These are phyloP conservation scores for Aureobasidium sp. DNA, from an alignment of 2,329 filamentous ascomycete genomes.

Conservation along the genomic window DNA sequence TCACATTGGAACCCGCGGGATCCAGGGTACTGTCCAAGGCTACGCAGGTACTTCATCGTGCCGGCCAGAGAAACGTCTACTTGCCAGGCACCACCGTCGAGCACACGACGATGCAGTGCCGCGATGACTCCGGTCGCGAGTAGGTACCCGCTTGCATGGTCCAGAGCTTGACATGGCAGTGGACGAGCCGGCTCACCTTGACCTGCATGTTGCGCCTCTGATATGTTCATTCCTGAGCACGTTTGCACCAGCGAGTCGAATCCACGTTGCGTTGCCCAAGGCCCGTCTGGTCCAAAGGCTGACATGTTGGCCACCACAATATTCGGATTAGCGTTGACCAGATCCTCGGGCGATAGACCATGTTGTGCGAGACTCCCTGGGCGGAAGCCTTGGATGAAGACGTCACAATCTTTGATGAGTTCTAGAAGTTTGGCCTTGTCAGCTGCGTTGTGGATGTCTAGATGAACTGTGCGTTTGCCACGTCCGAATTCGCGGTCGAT, in stretches of 20 bases:
- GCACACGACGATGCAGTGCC: background rate
- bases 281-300: background rate
- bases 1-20: background rate
- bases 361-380: background rate
- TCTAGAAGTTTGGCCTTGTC: conserved; percentile 22
- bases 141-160: background rate
- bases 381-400: conserved; percentile 24
- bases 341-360: background rate
- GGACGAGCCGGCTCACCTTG: background rate
- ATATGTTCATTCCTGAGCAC: background rate
- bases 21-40: background rate
- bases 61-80: background rate
- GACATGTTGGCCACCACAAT: background rate
- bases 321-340: background rate
- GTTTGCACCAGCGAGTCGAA: background rate
- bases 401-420: conserved; percentile 31
- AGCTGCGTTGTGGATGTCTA: conserved; percentile 25
- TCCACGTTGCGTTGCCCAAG: background rate
- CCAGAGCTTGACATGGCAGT: background rate
- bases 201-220: background rate
- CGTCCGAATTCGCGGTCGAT: conserved; percentile 22
- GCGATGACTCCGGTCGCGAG: background rate
- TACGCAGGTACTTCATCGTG: background rate
- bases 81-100: background rate
- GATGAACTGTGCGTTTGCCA: conserved; percentile 24